phyloP scores from a whole-genome alignment of 768 basidiomycete species.

The Lanmaoa pseudosensibilis region DNA sequence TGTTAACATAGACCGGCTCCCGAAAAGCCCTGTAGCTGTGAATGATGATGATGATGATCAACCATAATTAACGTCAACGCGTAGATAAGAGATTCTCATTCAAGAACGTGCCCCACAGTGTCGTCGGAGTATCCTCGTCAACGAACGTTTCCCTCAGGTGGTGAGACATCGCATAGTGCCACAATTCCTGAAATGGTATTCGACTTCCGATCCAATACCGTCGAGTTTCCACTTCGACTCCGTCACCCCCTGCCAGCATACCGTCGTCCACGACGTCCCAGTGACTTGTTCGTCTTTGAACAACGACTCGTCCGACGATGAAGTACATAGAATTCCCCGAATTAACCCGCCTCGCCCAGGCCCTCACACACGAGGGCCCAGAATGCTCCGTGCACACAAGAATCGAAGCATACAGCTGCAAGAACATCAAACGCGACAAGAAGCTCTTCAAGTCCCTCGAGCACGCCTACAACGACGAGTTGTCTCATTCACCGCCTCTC shows the following conservation, averaged over 20 bases:
- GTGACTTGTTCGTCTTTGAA: not conserved
- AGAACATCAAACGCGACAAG: constrained; percentile 96
- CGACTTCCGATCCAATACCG: not conserved
- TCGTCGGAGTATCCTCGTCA: not conserved
- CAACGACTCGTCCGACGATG: constrained; percentile 44
- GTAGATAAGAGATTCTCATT: not conserved
- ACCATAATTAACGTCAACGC: not conserved
- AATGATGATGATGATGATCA: not conserved
- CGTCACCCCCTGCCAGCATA: not conserved
- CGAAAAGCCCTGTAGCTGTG: too few relatives aligned
- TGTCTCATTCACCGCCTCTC: constrained; percentile 81
- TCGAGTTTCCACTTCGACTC: constrained; percentile 23
- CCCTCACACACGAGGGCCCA: constrained; percentile 81
- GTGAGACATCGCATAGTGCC: constrained; percentile 13
- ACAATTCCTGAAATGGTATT: constrained; percentile 16
- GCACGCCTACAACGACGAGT: constrained; percentile 72
- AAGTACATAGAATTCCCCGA: constrained; percentile 89
- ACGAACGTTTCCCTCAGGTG: constrained; percentile 10
- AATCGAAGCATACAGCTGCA: constrained; percentile 97
- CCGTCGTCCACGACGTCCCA: not conserved
- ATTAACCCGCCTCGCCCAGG: constrained; percentile 71
- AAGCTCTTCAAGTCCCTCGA: constrained; percentile 93
- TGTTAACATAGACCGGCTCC: not conserved
- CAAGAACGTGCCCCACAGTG: not conserved
- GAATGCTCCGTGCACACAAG: constrained; percentile 89